Evolutionary conservation across 2,329 filamentous ascomycete genomes (phyloP).

Genomic region (Diaporthe humulicola): DNA sequence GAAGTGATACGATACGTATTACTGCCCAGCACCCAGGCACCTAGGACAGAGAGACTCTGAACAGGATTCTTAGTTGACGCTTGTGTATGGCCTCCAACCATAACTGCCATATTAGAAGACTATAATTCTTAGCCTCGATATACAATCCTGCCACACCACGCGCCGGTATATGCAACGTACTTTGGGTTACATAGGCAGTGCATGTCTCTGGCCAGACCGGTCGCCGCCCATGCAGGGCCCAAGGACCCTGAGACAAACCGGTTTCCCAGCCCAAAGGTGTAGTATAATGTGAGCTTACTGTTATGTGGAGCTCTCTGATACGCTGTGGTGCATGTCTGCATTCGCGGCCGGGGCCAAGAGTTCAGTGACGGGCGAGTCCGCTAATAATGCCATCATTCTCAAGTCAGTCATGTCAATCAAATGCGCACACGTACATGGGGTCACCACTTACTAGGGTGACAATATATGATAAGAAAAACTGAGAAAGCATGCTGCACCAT

Average conservation of each 20-base stretch:
- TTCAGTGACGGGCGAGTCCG: neutral
- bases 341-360: neutral
- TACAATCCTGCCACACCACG: neutral
- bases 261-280: neutral
- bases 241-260: slow-evolving; percentile 25
- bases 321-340: neutral
- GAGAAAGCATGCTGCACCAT: neutral
- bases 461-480: neutral
- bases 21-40: neutral
- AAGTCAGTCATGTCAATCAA: neutral
- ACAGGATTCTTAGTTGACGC: neutral
- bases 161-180: neutral
- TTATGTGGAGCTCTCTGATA: slow-evolving; percentile 2
- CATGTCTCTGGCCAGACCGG: slow-evolving; percentile 3
- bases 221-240: slow-evolving; percentile 24
- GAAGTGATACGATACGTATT: neutral
- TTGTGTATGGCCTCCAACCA: neutral
- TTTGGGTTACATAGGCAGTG: neutral
- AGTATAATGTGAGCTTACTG: neutral
- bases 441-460: neutral
- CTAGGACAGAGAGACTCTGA: neutral
- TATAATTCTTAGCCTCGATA: neutral
- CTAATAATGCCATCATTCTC: slow-evolving; percentile 13
- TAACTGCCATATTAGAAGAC: neutral
- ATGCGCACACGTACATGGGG: neutral